phyloP scores from a whole-genome alignment of 208 protist species.

The Acanthamoeba healyi region DNA sequence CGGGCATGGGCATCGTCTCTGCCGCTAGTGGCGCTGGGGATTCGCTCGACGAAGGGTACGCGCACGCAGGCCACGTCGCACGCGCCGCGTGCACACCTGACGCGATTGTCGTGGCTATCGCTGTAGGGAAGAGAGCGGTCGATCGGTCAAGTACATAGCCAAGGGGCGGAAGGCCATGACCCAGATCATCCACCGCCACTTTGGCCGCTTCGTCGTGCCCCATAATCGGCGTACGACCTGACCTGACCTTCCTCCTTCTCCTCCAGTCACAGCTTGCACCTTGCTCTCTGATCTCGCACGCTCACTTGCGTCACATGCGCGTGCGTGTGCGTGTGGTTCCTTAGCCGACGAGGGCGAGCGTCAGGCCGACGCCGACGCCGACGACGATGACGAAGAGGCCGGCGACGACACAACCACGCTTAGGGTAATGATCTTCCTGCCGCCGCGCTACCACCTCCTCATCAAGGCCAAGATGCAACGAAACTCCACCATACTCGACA shows the following conservation, averaged over 20 bases:
- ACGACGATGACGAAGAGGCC: not conserved
- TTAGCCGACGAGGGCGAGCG: not conserved
- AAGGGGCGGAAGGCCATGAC: not conserved
- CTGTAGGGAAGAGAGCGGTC: not conserved
- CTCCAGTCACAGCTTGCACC: too few species aligned
- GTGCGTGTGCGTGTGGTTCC: not conserved
- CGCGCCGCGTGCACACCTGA: not conserved
- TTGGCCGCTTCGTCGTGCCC: not conserved
- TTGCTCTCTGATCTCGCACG: too few species aligned
- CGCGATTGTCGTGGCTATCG: not conserved
- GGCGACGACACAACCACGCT: not conserved
- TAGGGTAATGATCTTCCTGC: not conserved
- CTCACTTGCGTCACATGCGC: not conserved
- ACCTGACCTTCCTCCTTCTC: too few species aligned
- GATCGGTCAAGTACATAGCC: not conserved
- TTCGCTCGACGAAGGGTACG: not conserved
- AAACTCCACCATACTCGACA: conserved; percentile 1
- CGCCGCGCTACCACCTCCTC: conserved; percentile 69
- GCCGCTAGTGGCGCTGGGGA: not conserved
- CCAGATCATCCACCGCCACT: not conserved
- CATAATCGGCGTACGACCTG: not conserved
- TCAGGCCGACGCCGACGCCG: not conserved
- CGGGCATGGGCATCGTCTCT: not conserved
- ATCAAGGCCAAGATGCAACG: not conserved
- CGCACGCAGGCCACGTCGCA: not conserved